phyloP scores from a whole-genome alignment of 441 rosid genomes.

The Eutrema salsugineum region DNA sequence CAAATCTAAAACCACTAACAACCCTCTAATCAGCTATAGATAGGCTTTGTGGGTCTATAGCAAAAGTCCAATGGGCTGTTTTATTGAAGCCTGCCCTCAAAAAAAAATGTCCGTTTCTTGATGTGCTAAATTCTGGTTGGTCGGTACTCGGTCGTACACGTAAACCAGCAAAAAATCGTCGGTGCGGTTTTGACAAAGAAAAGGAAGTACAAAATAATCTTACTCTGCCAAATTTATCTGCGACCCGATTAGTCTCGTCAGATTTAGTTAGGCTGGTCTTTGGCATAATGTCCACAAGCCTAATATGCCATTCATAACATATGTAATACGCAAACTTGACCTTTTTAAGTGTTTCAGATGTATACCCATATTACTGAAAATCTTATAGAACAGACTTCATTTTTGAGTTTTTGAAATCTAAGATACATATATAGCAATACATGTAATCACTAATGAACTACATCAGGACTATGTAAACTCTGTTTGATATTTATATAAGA shows the following conservation, averaged over 20 bases:
- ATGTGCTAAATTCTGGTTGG: neutral
- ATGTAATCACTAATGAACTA: too few species aligned
- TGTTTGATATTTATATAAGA: too few species aligned
- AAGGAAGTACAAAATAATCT: neutral
- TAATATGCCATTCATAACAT: constrained; percentile 2
- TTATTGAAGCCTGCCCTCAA: neutral
- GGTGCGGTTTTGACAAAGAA: constrained; percentile 9
- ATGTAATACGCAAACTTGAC: constrained; percentile 8
- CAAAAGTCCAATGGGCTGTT: neutral
- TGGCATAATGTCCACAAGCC: constrained; percentile 19
- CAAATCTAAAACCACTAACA: neutral
- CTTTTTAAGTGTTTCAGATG: neutral
- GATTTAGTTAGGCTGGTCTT: constrained; percentile 23
- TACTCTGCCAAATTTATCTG: constrained; percentile 20
- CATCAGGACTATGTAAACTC: too few species aligned
- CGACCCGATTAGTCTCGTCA: neutral
- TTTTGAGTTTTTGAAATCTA: neutral
- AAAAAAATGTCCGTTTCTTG: neutral
- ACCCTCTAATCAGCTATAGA: neutral
- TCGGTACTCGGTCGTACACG: neutral
- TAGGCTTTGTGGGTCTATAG: neutral
- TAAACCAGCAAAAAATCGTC: neutral
- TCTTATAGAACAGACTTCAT: neutral
- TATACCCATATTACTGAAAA: neutral
- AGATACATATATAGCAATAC: neutral